Percentiles rank a stretch among this genome's conserved stretches.
These are phyloP conservation scores for Pythium brachiatum DNA, from an alignment of 352 stramenopile species.

Conservation along the genomic window DNA sequence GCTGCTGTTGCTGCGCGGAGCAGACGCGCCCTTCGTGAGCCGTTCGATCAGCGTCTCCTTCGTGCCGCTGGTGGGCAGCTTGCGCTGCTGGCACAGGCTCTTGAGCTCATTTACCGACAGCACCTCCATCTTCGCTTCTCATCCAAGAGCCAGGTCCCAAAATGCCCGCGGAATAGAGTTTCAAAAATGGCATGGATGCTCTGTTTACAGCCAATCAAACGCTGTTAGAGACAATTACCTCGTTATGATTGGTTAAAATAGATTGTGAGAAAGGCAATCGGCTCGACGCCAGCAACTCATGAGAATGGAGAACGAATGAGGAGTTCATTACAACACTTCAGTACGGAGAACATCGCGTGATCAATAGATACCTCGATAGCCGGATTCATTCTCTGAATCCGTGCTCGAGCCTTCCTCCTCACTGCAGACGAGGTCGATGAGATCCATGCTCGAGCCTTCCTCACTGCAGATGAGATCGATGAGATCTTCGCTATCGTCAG, in stretches of 20 bases:
- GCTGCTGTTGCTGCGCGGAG: not conserved
- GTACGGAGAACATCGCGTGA: no score
- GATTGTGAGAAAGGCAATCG: no score
- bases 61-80: slow-evolving; percentile 12
- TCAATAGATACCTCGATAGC: no score
- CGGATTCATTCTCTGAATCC: no score
- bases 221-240: not conserved
- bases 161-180: not conserved
- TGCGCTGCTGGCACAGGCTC: slow-evolving; percentile 14
- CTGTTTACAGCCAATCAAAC: not conserved
- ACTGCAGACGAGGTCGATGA: no score
- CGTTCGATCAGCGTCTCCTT: slow-evolving; percentile 17
- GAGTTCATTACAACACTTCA: no score
- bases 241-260: slow-evolving; percentile 1
- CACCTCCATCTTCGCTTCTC: slow-evolving; percentile 12
- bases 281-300: no score
- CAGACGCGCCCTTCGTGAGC: not conserved
- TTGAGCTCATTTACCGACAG: slow-evolving; percentile 19
- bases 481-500: no score
- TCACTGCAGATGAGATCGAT: no score
- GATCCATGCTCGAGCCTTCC: no score
- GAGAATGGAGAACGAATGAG: no score
- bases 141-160: not conserved
- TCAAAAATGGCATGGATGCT: not conserved
- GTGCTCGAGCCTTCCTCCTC: no score